Percentiles rank a stretch among this genome's conserved stretches.
phyloP scores from a whole-genome alignment of 176 grass and related monocot genomes.

The Oropetium thomaeum region DNA sequence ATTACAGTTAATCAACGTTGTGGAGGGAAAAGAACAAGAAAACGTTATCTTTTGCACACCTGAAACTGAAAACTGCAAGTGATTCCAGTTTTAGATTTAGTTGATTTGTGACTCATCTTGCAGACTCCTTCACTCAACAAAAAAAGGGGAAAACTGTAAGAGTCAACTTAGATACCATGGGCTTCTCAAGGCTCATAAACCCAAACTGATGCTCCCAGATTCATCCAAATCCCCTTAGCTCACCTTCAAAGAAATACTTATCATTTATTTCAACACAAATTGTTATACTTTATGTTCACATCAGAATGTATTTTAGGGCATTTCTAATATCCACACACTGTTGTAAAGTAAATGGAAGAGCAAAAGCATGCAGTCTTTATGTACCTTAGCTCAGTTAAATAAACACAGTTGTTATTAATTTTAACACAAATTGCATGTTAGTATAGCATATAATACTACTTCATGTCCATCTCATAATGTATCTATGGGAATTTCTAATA shows the following conservation, averaged over 20 bases:
- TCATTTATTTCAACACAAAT: not conserved
- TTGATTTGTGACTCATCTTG: slow-evolving; percentile 1
- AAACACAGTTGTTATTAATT: not conserved
- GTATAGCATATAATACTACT: not conserved
- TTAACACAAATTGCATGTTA: not conserved
- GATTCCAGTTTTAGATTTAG: not conserved
- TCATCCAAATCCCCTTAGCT: not conserved
- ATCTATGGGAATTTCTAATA: not conserved
- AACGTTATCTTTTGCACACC: not conserved
- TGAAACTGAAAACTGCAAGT: slow-evolving; percentile 4
- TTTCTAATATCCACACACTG: not conserved
- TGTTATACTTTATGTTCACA: not conserved
- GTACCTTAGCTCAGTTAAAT: not conserved
- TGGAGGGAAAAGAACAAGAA: not conserved
- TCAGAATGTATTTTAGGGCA: not conserved
- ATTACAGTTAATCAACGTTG: not conserved
- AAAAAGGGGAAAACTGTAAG: not conserved
- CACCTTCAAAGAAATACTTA: not conserved
- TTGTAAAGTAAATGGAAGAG: not conserved
- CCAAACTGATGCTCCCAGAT: not conserved
- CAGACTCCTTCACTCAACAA: not conserved
- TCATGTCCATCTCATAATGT: not conserved
- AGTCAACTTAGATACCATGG: not conserved
- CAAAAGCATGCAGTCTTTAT: not conserved
- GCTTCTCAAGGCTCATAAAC: not conserved